Evolutionary conservation across 2,329 filamentous ascomycete genomes (phyloP), one percentile per base, ranked within the genome.

Genomic region (Drechmeria coniospora): DNA sequence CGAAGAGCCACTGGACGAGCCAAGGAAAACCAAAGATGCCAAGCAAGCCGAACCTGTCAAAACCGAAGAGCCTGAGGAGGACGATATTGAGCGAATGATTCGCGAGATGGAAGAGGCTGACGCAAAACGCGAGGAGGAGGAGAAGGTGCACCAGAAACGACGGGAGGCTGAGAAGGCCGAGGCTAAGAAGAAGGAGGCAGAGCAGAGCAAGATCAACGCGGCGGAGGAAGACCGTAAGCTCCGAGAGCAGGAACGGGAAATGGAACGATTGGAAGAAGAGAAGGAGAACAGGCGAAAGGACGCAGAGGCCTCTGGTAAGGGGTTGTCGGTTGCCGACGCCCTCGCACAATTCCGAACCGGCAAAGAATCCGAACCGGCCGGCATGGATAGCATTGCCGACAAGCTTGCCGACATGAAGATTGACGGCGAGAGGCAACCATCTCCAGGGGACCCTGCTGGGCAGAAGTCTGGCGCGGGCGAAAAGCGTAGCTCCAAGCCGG

Each of bases 401-500:
- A 72, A 73, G 46, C 50, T 70, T 15, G 59, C 62, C 16, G 61
- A 53, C 34, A 57, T 72, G 35, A 65, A 55, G 34, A 52, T 72
- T 27, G 53, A 44, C 15, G 45, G 45, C 12, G 61, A 59, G 22
- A 61, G 59, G 37, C 25, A 53, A 12, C 46, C 51, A 7, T 56
- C 59, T 25, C 54, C 62, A 22, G 51, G 55, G 8, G 58, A 58
- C 38, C 26, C 56, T 41, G 35, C 64, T 55, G 38, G 60, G 56
- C 39, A 46, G 37, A 76, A 75, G 50, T 49, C 61, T 12, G 53
- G 37, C 17, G 40, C 66, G 24, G 59, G 61, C 31, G 64, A 73
- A 42, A 84, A 83, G 55, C 72, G 60, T 31, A 57, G 55, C 23
- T 50, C 62, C 33, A 94, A 93, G 65, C 87, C 90, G 27, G 74